A percentile compares a stretch with the other conserved stretches of the same genome.
Conservation (phyloP, 345 rosid species). For the Nasturtium officinale region DNA sequence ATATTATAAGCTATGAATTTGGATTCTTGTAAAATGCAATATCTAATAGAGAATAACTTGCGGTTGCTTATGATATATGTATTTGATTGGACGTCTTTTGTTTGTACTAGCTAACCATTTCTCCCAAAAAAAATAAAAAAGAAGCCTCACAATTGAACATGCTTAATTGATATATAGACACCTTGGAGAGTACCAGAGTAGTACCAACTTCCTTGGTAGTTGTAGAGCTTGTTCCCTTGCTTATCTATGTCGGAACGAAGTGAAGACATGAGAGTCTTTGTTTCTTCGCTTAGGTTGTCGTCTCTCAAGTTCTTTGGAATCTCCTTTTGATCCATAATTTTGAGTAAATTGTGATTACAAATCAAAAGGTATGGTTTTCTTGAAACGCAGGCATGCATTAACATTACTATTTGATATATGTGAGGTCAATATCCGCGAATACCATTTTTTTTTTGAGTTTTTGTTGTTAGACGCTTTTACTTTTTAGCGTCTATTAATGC, state of each 20-base stretch:
- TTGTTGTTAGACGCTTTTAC: too few relatives aligned
- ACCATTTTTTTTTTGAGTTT: background rate
- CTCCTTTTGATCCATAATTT: background rate
- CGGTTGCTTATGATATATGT: background rate
- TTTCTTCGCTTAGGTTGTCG: constrained; percentile 35
- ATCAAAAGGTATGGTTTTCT: background rate
- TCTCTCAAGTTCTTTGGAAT: constrained; percentile 40
- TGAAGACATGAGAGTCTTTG: constrained; percentile 40
- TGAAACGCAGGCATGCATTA: background rate
- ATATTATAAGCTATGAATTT: background rate
- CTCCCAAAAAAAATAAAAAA: too few relatives aligned
- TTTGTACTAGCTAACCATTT: background rate
- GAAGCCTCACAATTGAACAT: background rate
- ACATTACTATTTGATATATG: background rate
- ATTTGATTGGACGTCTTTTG: background rate
- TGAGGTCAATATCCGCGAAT: background rate
- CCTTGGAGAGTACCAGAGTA: constrained; percentile 29
- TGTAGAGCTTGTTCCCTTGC: constrained; percentile 34
- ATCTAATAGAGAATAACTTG: background rate
- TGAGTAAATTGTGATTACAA: background rate
- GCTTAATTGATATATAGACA: constrained; percentile 11
- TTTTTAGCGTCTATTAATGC: background rate
- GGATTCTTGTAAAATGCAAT: background rate
- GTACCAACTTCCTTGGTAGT: constrained; percentile 49
- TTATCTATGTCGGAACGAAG: constrained; percentile 44